phyloP scores from a whole-genome alignment of 75 land plant genomes.

The Larix kaempferi region DNA sequence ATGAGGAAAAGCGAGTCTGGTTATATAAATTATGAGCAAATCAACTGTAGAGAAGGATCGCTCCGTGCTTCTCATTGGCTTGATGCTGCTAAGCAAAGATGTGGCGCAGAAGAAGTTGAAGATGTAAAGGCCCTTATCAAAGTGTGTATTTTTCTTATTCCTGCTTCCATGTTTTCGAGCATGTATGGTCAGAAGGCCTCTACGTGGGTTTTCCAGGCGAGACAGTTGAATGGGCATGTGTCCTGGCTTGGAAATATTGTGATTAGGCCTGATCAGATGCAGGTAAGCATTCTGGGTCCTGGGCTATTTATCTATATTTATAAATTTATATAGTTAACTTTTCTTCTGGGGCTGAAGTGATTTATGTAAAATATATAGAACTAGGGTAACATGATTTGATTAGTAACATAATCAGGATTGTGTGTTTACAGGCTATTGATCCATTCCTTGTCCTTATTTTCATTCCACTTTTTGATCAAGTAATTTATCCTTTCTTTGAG shows the following conservation, averaged over 20 bases:
- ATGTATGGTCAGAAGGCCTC: constrained; percentile 40
- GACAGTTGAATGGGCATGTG: constrained; percentile 22
- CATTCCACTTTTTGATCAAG: constrained; percentile 27
- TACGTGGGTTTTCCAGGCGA: constrained; percentile 37
- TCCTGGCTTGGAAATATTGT: constrained; percentile 24
- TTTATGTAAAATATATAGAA: too few relatives aligned
- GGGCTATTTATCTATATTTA: too few relatives aligned
- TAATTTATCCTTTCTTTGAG: constrained; percentile 32
- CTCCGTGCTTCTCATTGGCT: constrained; percentile 22
- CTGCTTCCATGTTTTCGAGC: constrained; percentile 26
- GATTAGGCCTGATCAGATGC: constrained; percentile 39
- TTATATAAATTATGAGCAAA: neutral
- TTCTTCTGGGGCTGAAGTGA: too few relatives aligned
- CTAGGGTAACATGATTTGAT: too few relatives aligned
- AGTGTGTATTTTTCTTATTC: constrained; percentile 24
- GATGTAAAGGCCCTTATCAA: constrained; percentile 33
- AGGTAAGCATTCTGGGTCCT: constrained; percentile 7
- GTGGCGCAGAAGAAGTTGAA: constrained; percentile 20
- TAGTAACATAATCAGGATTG: neutral
- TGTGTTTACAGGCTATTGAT: constrained; percentile 28
- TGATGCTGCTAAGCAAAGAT: constrained; percentile 24
- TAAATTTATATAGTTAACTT: too few relatives aligned
- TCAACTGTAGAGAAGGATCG: neutral
- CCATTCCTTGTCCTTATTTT: constrained; percentile 24
- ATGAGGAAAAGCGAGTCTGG: neutral